Conservation (phyloP, 371 early-diverging fungal species). For the Rhizopus sp. region DNA sequence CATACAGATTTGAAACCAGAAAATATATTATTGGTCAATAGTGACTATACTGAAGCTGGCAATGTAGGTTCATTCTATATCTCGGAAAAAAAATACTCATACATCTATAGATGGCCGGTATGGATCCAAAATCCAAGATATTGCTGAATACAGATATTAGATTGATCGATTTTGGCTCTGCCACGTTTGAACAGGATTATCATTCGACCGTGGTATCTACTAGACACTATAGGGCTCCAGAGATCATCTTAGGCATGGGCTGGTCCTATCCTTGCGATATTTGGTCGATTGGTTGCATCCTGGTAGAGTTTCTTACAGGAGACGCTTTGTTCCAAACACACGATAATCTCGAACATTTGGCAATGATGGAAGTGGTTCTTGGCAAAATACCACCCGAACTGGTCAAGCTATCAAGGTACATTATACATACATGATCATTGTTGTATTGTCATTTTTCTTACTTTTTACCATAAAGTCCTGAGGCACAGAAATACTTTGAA, state of each 20-base stretch:
- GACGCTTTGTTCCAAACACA: conserved; percentile 95
- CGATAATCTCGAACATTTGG: conserved; percentile 79
- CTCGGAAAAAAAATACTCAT: not conserved
- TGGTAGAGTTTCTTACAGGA: conserved; percentile 92
- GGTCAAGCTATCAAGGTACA: conserved; percentile 19
- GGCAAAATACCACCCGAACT: conserved; percentile 38
- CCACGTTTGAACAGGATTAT: conserved; percentile 93
- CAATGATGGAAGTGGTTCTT: conserved; percentile 73
- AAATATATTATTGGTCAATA: conserved; percentile 70
- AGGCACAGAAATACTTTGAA: conserved; percentile 62
- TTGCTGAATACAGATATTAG: conserved; percentile 76
- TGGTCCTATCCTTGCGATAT: conserved; percentile 98
- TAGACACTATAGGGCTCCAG: conserved; percentile 96
- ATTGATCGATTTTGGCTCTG: conserved; percentile 97
- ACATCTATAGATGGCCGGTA: conserved; percentile 13
- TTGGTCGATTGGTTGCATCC: conserved; percentile 97
- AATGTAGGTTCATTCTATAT: conserved; percentile 12
- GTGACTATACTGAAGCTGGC: conserved; percentile 22
- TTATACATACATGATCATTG: not conserved
- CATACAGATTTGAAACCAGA: conserved; percentile 97
- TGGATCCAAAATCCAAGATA: conserved; percentile 41
- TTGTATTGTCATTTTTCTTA: not conserved
- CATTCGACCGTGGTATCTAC: conserved; percentile 91
- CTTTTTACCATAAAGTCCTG: conserved; percentile 24
- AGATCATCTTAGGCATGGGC: conserved; percentile 88